Evolutionary conservation across 2,329 filamentous ascomycete genomes (phyloP).

Genomic region (Sporothrix humicola): DNA sequence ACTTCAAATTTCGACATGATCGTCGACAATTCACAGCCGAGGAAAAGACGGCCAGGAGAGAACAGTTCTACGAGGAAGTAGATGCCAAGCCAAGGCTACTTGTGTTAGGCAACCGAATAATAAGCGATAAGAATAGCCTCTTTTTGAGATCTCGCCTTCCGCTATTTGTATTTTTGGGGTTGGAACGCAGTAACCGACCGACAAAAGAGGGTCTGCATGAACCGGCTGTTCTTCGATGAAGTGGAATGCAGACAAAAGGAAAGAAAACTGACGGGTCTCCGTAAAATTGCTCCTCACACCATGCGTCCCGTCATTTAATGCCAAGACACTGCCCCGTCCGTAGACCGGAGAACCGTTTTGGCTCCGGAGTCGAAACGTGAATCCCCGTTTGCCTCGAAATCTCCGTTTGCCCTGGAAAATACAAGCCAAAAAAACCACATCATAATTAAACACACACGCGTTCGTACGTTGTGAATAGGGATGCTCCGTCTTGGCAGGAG

Average conservation of each 20-base stretch:
- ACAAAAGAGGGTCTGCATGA: constrained; percentile 21
- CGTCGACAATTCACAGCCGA: neutral
- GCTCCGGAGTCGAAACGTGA: constrained; percentile 2
- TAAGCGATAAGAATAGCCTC: constrained; percentile 22
- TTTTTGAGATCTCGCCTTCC: neutral
- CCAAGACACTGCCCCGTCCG: neutral
- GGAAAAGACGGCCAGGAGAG: neutral
- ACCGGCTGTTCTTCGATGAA: neutral
- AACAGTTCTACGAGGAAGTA: neutral
- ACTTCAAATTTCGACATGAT: neutral
- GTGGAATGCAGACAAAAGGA: neutral
- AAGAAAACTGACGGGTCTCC: neutral
- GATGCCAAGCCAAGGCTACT: constrained; percentile 24
- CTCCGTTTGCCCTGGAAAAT: neutral
- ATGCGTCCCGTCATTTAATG: neutral
- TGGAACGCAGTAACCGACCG: constrained; percentile 1
- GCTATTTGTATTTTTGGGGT: neutral
- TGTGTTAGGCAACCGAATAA: constrained; percentile 12
- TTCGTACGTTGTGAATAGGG: neutral
- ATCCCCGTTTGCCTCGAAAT: neutral
- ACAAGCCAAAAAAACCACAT: neutral
- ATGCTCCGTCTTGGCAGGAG: neutral
- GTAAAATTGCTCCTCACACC: neutral
- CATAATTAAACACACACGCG: neutral
- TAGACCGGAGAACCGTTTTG: neutral